These are phyloP conservation scores for Sporopachydermia lactativora DNA, from an alignment of 805 yeast genomes.

Conservation along the genomic window DNA sequence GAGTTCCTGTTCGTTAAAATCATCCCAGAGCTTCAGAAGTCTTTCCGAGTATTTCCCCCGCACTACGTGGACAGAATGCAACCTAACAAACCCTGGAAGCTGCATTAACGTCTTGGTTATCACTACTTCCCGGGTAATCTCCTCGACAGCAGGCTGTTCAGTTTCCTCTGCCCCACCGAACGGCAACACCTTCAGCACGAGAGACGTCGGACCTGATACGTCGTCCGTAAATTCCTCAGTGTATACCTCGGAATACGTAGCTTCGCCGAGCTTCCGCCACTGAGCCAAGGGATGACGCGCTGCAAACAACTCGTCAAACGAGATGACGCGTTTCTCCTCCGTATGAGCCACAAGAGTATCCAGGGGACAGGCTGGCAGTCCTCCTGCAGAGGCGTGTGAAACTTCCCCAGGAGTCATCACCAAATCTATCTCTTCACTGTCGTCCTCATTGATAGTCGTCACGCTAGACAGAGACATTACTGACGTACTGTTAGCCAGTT, in stretches of 20 bases:
- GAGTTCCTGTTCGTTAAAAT: slow-evolving; percentile 12
- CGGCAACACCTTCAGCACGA: slow-evolving; percentile 37
- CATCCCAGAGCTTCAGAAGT: slow-evolving; percentile 32
- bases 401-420: background rate
- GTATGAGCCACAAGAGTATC: background rate
- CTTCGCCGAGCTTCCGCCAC: slow-evolving; percentile 28
- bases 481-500: slow-evolving; percentile 36
- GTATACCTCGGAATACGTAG: slow-evolving; percentile 32
- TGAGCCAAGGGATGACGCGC: background rate
- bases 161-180: slow-evolving; percentile 30
- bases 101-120: slow-evolving; percentile 27
- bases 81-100: slow-evolving; percentile 30
- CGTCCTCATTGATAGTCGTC: slow-evolving; percentile 7
- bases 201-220: slow-evolving; percentile 13
- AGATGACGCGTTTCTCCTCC: background rate
- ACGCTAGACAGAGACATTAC: slow-evolving; percentile 27
- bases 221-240: slow-evolving; percentile 15
- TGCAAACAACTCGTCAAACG: slow-evolving; percentile 2
- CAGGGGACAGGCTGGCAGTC: background rate
- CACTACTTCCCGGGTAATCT: slow-evolving; percentile 32
- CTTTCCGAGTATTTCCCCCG: slow-evolving; percentile 29
- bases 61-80: slow-evolving; percentile 31
- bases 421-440: background rate
- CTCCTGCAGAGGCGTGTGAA: background rate
- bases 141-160: slow-evolving; percentile 27